Evolutionary conservation across 805 yeast species (phyloP).

Genomic region (Zygoascus bituminiphila): DNA sequence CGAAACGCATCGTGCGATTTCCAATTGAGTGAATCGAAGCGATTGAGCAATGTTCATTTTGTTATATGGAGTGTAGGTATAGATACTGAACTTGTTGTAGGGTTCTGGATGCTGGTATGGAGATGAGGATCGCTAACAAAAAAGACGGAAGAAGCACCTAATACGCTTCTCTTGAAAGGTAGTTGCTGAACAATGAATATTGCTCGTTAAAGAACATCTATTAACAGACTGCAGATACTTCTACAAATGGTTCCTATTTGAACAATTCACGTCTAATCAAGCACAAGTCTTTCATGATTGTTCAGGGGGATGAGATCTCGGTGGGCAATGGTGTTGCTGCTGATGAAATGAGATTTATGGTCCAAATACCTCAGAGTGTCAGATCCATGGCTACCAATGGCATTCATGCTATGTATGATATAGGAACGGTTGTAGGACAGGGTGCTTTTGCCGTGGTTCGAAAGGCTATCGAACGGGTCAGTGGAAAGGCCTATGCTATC

Average conservation of each 20-base stretch:
- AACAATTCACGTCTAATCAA: slow-evolving; percentile 67
- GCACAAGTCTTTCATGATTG: slow-evolving; percentile 68
- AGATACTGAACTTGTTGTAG: background rate
- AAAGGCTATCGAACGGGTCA: slow-evolving; percentile 75
- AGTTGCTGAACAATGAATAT: no score
- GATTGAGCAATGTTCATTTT: slow-evolving; percentile 70
- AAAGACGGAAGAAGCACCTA: slow-evolving; percentile 16
- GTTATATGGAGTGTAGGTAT: slow-evolving; percentile 45
- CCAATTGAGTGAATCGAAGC: slow-evolving; percentile 48
- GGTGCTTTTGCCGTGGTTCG: slow-evolving; percentile 98
- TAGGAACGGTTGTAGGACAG: slow-evolving; percentile 80
- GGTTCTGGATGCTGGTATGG: no score
- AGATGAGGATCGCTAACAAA: no score
- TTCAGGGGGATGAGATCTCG: slow-evolving; percentile 89
- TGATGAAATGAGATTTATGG: slow-evolving; percentile 49
- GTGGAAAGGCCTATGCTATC: slow-evolving; percentile 84
- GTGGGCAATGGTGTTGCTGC: slow-evolving; percentile 78
- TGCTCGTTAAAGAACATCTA: no score
- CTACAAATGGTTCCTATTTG: slow-evolving; percentile 89
- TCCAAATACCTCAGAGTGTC: slow-evolving; percentile 33
- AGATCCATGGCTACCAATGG: slow-evolving; percentile 35
- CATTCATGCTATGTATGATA: slow-evolving; percentile 60
- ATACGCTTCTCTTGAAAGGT: slow-evolving; percentile 12
- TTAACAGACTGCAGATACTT: slow-evolving; percentile 56
- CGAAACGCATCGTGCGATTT: slow-evolving; percentile 62